These are phyloP conservation scores for Aspergillus coremiiformis DNA, from an alignment of 495 filamentous ascomycete genomes.

Conservation along the genomic window DNA sequence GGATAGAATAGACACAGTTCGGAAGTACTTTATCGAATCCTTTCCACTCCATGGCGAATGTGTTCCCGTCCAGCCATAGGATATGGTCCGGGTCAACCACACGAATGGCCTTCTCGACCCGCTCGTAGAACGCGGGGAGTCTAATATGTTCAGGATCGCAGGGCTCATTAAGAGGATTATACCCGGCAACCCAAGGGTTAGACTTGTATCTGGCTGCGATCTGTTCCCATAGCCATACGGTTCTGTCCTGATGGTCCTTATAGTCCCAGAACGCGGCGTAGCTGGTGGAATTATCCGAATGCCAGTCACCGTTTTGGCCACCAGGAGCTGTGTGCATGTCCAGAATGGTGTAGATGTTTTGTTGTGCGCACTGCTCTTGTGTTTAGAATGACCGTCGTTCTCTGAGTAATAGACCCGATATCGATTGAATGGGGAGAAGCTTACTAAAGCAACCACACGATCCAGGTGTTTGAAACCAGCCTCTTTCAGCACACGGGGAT, in stretches of 20 bases:
- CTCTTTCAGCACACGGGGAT: constrained; percentile 50
- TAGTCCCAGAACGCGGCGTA: constrained; percentile 58
- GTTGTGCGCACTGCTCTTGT: constrained; percentile 37
- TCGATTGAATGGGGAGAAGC: background rate
- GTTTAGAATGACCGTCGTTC: background rate
- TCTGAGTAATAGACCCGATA: background rate
- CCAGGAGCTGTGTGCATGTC: constrained; percentile 59
- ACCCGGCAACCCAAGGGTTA: constrained; percentile 54
- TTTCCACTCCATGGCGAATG: constrained; percentile 51
- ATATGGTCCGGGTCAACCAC: constrained; percentile 54
- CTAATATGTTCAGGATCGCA: constrained; percentile 49
- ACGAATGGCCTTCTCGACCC: constrained; percentile 52
- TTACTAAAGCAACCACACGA: constrained; percentile 45
- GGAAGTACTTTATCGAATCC: constrained; percentile 39
- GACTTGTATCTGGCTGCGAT: constrained; percentile 49
- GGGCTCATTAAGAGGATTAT: constrained; percentile 62
- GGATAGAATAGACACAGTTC: constrained; percentile 54
- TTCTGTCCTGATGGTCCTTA: constrained; percentile 54
- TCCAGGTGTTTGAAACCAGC: constrained; percentile 54
- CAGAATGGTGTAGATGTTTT: constrained; percentile 54
- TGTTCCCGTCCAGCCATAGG: constrained; percentile 59
- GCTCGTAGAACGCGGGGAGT: constrained; percentile 49
- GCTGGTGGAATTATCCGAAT: constrained; percentile 48
- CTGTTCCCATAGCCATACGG: constrained; percentile 52
- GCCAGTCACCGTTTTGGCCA: constrained; percentile 61